Conservation (phyloP, 345 rosid species). For the Camelina hispida region DNA sequence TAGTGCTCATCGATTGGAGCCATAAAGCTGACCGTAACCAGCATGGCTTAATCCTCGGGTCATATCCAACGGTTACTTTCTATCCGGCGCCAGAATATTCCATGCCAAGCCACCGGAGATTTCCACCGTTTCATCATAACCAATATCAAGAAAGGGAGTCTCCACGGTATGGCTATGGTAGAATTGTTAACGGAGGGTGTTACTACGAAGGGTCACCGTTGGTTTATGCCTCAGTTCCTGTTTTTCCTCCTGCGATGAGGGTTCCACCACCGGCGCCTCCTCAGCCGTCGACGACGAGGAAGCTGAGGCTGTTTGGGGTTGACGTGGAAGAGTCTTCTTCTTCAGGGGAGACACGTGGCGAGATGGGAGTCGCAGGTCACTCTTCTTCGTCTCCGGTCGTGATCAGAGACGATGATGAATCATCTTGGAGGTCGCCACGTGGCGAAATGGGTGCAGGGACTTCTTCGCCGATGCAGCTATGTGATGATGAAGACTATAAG, state of each 20-base stretch:
- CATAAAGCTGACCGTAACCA: slow-evolving; percentile 46
- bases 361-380: slow-evolving; percentile 14
- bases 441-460: slow-evolving; percentile 48
- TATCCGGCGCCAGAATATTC: slow-evolving; percentile 36
- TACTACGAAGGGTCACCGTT: slow-evolving; percentile 52
- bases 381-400: slow-evolving; percentile 41
- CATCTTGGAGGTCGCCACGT: slow-evolving; percentile 36
- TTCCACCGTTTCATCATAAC: slow-evolving; percentile 25
- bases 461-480: slow-evolving; percentile 40
- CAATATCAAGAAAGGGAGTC: slow-evolving; percentile 37
- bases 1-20: slow-evolving; percentile 82
- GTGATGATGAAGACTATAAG: slow-evolving; percentile 34
- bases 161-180: slow-evolving; percentile 39
- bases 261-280: slow-evolving; percentile 11
- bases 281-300: slow-evolving; percentile 40
- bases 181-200: slow-evolving; percentile 31
- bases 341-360: slow-evolving; percentile 38
- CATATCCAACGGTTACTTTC: slow-evolving; percentile 28
- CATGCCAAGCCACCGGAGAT: slow-evolving; percentile 30
- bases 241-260: slow-evolving; percentile 43
- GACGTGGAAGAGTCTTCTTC: slow-evolving; percentile 65
- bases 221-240: slow-evolving; percentile 68
- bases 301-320: slow-evolving; percentile 69
- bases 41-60: slow-evolving; percentile 23
- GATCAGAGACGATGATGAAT: slow-evolving; percentile 31